Base-by-base conservation (phyloP, 2,329 filamentous ascomycete species). In the Alternaria metachromatica region DNA sequence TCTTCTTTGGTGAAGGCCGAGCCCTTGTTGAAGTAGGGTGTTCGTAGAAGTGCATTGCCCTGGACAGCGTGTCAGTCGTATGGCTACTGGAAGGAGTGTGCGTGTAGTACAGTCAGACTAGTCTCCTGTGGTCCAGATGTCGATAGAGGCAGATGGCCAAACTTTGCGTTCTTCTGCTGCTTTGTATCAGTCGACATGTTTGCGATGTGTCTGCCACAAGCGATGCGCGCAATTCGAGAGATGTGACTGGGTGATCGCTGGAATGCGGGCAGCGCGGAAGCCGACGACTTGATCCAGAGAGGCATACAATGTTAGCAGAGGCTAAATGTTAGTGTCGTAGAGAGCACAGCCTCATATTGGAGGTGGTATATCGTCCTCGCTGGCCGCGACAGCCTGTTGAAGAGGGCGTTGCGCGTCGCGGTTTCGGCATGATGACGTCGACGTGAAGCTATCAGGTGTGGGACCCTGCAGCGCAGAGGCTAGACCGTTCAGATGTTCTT, bases 21-120 rank as follows among this genome's bases (percentile, higher is more conserved):
- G 28, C 93, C 93, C 79, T 96, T 96, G 82, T 96, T 97, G 81
- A 93, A 90, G 71, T 87, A 89, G 2, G 90, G 85, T 11, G 87
- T 88, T 63, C 88, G 87, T 9, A 93, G 83, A 6, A 93, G 81
- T 0, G 86, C 83, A 44, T 78, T 76, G 61, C 79, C 78, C 78
- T 80, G 18, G 8, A 12, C 30, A 23, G 25, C 6, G 10, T 25
- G 44, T 65, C 41, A 63, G 51, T 6, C 11, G 1, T 1, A 6
- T 30, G 10, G 10, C 11, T 21, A 13, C 13, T 15, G 0, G n/a
- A 25, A n/a, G n/a, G 15, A 10, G 45, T 0, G 10, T 20, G 11
- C 15, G 6, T 28, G 28, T 20, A 6, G 10, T 68, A 81, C 81
- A 5, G 80, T 81, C 55, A 83, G 63, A 9, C 73, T 76, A 11